Conservation (phyloP, 2,329 filamentous ascomycete species). For the Pseudogymnoascus sp. region DNA sequence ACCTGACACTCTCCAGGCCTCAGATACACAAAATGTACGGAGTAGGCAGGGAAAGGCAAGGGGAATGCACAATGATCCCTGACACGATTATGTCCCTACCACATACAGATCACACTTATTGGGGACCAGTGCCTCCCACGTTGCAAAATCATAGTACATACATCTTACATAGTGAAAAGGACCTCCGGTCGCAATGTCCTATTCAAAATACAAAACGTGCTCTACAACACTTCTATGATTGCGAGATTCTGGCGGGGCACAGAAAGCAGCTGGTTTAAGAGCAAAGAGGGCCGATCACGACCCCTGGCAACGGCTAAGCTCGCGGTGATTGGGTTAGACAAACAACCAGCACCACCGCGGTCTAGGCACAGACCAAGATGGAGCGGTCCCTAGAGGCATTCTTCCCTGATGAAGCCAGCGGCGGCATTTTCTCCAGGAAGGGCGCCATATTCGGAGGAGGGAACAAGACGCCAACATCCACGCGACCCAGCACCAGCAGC, state of each 20-base stretch:
- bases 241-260: conserved; percentile 2
- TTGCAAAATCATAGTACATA: background rate
- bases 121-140: background rate
- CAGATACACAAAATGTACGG: background rate
- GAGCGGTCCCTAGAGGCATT: conserved; percentile 6
- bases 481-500: conserved; percentile 23
- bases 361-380: conserved; percentile 7
- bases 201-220: background rate
- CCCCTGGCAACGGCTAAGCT: background rate
- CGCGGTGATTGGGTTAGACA: conserved; percentile 1
- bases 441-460: conserved; percentile 12
- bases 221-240: background rate
- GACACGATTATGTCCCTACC: conserved; percentile 4
- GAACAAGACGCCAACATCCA: conserved; percentile 22
- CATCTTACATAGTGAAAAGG: background rate
- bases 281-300: background rate
- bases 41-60: conserved; percentile 5
- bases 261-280: background rate
- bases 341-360: background rate
- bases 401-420: background rate
- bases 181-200: background rate
- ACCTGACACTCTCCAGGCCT: background rate
- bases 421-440: conserved; percentile 10
- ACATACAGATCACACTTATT: background rate
- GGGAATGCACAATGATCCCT: background rate